Conservation (phyloP, 768 basidiomycete species). For the Sporobolomyces roseus region DNA sequence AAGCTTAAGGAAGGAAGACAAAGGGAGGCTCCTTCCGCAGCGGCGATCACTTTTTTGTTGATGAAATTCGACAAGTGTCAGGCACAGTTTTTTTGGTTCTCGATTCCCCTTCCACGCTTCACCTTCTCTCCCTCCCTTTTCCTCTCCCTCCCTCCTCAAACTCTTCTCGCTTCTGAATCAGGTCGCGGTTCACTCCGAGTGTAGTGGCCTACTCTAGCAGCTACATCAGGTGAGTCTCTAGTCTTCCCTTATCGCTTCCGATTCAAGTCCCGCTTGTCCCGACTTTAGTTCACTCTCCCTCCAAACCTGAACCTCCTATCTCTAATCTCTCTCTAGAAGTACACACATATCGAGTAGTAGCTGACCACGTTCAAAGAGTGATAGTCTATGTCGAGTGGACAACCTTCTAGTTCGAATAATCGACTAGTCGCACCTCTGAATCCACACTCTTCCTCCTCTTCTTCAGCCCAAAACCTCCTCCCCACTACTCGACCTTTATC, state of each 20-base stretch:
- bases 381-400: constrained; percentile 14
- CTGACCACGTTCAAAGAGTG: too few species aligned
- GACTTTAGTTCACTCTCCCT: too few species aligned
- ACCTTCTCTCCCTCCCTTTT: background rate
- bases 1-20: background rate
- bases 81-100: background rate
- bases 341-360: too few species aligned
- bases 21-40: background rate
- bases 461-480: too few species aligned
- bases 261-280: too few species aligned
- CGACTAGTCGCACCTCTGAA: background rate
- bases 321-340: background rate
- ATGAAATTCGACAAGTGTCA: too few species aligned
- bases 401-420: background rate
- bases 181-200: too few species aligned
- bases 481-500: background rate
- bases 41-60: background rate
- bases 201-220: too few species aligned
- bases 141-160: background rate
- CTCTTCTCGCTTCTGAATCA: too few species aligned
- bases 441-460: background rate
- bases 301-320: background rate
- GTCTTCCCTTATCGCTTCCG: too few species aligned
- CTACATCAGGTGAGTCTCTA: too few species aligned
- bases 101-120: background rate